Base-by-base conservation (phyloP, 371 early-diverging fungal species). In the Apophysomyces trapeziformis region DNA sequence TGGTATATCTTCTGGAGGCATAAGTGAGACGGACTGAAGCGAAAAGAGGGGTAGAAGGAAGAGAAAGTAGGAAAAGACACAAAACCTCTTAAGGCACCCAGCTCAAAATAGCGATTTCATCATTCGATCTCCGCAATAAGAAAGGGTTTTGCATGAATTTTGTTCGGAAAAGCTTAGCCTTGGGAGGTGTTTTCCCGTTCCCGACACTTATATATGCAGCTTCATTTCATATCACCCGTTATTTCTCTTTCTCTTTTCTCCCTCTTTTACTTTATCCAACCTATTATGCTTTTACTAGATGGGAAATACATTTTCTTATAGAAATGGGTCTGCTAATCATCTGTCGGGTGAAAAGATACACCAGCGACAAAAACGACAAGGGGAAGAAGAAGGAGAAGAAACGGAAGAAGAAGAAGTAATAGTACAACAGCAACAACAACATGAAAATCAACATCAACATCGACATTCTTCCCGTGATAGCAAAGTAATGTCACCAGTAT, bases 1-100 rank as follows among this genome's bases (percentile, higher is more conserved):
- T n/a, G 80, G 83, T 7, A 73, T 73, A 36, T 69, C 68, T 45
- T 69, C 74, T 11, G 77, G 82, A 6, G 78, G 73, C 78, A 78
- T 82, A 1, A 26, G 32, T 26, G 32, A 26, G 32, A 26, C 32
- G 32, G 32, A 26, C 32, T 26, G 32, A 26, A 26, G 38, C 36
- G 26, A 38, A 44, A 62, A 38, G 43, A 41, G 13, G 13, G 45
- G 18, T 38, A 58, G 39, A 63, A 16, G 35, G 39, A 47, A 60
- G 18, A 59, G 65, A 65, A 26, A 36, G 35, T 46, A 67, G 37
- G 61, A 58, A 36, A 36, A 38, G 18, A 26, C 26, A 32, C 35
- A 38, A 5, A 14, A 5, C 7, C 7, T n/a, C 21, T 21, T 21
- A 9, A 18, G 9, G 9, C 16, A 21, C 9, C 9, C 54, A 50